A percentile compares a stretch with the other conserved stretches of the same genome.
phyloP scores from a whole-genome alignment of 139 green algal genomes.

The Desmodesmus armatus region DNA sequence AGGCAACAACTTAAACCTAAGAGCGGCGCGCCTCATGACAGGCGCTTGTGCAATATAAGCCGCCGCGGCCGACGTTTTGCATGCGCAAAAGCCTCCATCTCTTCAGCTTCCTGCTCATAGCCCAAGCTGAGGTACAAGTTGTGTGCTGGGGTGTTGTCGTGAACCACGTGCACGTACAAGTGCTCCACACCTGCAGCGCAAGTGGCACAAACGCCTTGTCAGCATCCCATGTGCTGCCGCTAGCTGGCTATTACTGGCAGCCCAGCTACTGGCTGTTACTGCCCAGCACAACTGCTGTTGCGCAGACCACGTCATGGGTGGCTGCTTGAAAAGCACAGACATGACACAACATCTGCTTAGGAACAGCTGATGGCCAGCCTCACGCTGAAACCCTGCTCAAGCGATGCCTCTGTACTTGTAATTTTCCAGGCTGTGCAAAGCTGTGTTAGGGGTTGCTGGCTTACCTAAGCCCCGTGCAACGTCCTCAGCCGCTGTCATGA shows the following conservation, averaged over 20 bases:
- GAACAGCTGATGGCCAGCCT: not conserved
- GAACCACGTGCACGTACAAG: slow-evolving; percentile 82
- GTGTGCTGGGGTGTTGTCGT: slow-evolving; percentile 67
- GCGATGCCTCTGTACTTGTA: no score
- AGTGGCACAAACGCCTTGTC: not conserved
- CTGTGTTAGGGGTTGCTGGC: not conserved
- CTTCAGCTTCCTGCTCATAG: slow-evolving; percentile 68
- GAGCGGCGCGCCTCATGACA: slow-evolving; percentile 2
- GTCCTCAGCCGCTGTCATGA: slow-evolving; percentile 34
- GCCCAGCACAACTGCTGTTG: not conserved
- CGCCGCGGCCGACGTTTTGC: slow-evolving; percentile 61
- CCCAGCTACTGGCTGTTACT: not conserved
- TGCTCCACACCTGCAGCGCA: slow-evolving; percentile 30
- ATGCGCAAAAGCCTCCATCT: slow-evolving; percentile 59
- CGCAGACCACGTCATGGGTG: not conserved
- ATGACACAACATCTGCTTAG: not conserved
- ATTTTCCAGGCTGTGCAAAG: not conserved
- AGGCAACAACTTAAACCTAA: no score
- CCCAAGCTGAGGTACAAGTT: slow-evolving; percentile 67
- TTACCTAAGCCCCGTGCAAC: slow-evolving; percentile 10
- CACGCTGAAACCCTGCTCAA: no score
- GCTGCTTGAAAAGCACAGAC: not conserved
- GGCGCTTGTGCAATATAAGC: slow-evolving; percentile 62
- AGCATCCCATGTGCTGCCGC: not conserved
- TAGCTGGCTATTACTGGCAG: no score